These are phyloP conservation scores for Lactarius vividus DNA, from an alignment of 768 basidiomycete genomes.

Conservation along the genomic window DNA sequence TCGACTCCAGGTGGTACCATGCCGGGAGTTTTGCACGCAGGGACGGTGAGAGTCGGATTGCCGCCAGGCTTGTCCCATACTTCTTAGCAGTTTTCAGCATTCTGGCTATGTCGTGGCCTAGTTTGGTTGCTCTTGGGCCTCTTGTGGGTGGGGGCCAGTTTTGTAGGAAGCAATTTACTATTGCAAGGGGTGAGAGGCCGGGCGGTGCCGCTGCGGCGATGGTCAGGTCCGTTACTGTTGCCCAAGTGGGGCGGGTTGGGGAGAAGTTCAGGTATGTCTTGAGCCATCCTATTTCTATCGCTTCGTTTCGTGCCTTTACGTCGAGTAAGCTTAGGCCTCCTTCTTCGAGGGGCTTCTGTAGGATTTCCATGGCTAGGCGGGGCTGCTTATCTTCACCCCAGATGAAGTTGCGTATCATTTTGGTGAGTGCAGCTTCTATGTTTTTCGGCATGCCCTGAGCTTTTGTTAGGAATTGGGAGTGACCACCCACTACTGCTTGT, in stretches of 20 bases:
- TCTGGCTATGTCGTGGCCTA: no score
- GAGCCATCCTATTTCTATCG: conserved; percentile 23
- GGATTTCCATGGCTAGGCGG: rapidly evolving
- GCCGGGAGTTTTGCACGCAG: no score
- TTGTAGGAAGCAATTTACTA: no score
- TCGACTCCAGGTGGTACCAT: no score
- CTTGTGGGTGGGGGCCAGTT: no score
- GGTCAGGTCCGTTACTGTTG: not conserved
- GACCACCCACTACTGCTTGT: not conserved
- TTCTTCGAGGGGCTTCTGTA: no score
- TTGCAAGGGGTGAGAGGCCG: no score
- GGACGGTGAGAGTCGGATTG: no score
- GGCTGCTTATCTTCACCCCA: not conserved
- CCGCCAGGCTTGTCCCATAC: no score
- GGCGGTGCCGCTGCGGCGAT: no score
- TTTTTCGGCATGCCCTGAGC: not conserved
- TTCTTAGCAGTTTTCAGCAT: no score
- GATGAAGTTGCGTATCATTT: not conserved
- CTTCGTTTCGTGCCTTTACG: conserved; percentile 13
- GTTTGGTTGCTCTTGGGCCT: no score
- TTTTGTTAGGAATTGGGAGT: not conserved
- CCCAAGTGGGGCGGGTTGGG: conserved; percentile 22
- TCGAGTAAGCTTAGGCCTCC: conserved; percentile 20
- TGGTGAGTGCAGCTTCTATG: not conserved
- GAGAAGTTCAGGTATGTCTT: conserved; percentile 19